These are phyloP conservation scores for Nymphaea thermarum DNA, from an alignment of 164 flowering plant species.

Conservation along the genomic window DNA sequence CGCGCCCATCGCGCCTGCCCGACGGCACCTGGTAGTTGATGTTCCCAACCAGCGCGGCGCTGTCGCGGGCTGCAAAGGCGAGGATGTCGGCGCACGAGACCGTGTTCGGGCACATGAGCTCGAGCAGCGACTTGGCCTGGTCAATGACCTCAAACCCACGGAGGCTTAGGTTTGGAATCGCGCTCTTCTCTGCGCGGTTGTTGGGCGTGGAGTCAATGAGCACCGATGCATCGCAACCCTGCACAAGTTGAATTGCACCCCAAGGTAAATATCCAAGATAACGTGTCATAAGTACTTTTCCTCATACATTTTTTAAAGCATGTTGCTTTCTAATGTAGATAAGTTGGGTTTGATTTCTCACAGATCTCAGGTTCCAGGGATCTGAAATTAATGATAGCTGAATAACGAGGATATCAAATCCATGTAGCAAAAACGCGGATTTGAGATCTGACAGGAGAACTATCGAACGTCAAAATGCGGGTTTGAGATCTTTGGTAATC, in stretches of 20 bases:
- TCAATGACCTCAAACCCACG: constrained; percentile 14
- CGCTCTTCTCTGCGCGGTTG: constrained; percentile 7
- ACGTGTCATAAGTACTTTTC: background rate
- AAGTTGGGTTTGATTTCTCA: background rate
- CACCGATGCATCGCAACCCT: constrained; percentile 21
- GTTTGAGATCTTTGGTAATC: no score
- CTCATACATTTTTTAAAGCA: background rate
- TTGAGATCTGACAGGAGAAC: no score
- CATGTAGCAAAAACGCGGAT: no score
- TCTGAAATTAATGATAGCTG: no score
- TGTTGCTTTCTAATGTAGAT: no score
- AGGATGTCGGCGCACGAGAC: constrained; percentile 21
- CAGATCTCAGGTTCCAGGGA: no score
- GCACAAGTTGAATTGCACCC: no score
- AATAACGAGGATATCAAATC: no score
- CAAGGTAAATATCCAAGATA: background rate
- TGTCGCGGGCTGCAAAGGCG: constrained; percentile 13
- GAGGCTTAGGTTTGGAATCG: constrained; percentile 8
- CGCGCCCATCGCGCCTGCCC: constrained; percentile 1
- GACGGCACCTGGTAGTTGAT: constrained; percentile 4
- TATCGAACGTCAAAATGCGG: no score
- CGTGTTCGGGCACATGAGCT: constrained; percentile 6
- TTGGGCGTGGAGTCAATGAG: constrained; percentile 7
- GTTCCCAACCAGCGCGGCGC: constrained; percentile 1
- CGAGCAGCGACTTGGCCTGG: constrained; percentile 7